Evolutionary conservation across 2,329 filamentous ascomycete genomes (phyloP), one percentile per base, ranked within the genome.

Genomic region (Ophiocordyceps robertsii): DNA sequence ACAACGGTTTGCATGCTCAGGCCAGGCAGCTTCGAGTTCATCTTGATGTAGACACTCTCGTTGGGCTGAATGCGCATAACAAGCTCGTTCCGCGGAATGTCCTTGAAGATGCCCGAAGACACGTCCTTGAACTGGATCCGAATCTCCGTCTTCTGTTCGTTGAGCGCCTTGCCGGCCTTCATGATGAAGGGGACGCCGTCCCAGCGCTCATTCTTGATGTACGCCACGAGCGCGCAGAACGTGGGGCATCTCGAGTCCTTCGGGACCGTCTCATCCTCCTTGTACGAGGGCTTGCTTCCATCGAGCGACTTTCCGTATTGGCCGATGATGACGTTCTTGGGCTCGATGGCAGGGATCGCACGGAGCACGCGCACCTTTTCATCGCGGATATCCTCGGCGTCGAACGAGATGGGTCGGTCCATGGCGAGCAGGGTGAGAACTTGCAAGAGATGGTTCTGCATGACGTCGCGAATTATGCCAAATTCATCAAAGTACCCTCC

Each of bases 171-270:
- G 56, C 92, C 92, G 38, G 92, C 92, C 82, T 98, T 98, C 70
- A 98, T 77, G 66, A 98, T 98, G 73, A 98, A 98, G 41, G 92
- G 92, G 42, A 98, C 92, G 44, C 92, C 93, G 53, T 98, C 93
- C 92, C 92, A 98, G 55, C 92, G 77, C 78, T 98, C 92, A 65
- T 98, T 98, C 78, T 96, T 96, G 68, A 98, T 96, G 69, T 93
- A 95, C 31, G 88, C 89, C 31, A 95, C 90, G 66, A 98, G 80
- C 32, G 92, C 90, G 59, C 89, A 95, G 73, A 98, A 98, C 7
- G 92, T 98, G 27, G 92, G 90, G 75, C 92, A 98, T 56, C 93
- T 81, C 30, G 90, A 95, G 53, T 95, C 89, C 69, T 94, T 92
- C 46, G 92, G 92, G 29, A 98, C 92, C 17, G 92, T 96, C 60